These are phyloP conservation scores for Saccharum hybrid DNA, from an alignment of 202 grass and related monocot genomes.

Conservation along the genomic window DNA sequence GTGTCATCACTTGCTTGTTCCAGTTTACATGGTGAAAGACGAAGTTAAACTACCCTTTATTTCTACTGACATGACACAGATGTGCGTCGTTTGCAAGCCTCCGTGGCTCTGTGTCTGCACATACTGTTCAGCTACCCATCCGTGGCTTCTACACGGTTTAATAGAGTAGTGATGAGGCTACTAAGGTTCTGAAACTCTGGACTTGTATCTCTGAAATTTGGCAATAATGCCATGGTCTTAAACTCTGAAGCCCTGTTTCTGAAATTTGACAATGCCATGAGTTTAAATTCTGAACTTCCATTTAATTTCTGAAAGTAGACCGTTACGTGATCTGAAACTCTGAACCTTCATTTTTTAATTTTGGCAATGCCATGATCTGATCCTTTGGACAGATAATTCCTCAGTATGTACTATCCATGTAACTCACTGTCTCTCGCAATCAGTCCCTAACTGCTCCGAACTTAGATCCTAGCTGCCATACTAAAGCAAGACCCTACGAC, in stretches of 20 bases:
- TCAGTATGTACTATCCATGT: not conserved
- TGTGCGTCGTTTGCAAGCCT: constrained; percentile 9
- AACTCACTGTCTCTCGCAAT: constrained; percentile 33
- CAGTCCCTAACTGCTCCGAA: constrained; percentile 35
- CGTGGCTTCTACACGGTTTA: constrained; percentile 1
- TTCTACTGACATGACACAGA: constrained; percentile 39
- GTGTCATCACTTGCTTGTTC: constrained; percentile 48
- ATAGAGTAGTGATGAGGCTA: not conserved
- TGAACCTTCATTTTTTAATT: not conserved
- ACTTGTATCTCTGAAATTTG: constrained; percentile 20
- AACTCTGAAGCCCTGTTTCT: constrained; percentile 22
- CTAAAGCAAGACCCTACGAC: constrained; percentile 11
- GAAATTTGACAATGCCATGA: not conserved
- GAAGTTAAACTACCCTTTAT: constrained; percentile 21
- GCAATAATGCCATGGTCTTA: not conserved
- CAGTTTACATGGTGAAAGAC: constrained; percentile 32
- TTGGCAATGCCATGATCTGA: constrained; percentile 2
- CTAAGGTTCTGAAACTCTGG: not conserved
- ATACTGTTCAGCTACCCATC: constrained; percentile 21
- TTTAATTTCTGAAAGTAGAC: constrained; percentile 10
- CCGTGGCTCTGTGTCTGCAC: not conserved
- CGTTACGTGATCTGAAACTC: not conserved
- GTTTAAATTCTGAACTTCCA: not conserved
- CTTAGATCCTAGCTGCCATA: constrained; percentile 31
- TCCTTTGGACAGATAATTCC: not conserved